Evolutionary conservation across 495 filamentous ascomycete genomes (phyloP), one percentile per base, ranked within the genome.

Genomic region (Penicillium verhagenii): DNA sequence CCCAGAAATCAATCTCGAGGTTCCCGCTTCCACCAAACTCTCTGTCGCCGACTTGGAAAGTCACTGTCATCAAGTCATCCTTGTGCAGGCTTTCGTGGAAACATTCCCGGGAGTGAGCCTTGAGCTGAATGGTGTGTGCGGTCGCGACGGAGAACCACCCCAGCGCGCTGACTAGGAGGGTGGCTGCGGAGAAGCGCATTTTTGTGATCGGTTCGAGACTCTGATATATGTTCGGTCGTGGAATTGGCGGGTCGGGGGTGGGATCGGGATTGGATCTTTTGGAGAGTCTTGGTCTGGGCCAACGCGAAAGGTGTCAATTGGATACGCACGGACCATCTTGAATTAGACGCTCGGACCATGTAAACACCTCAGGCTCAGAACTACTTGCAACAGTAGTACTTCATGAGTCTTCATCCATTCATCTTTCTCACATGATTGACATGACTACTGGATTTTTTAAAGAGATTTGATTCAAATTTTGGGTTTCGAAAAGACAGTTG

Each of bases 31-130:
- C 86, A 25, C 93, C 94, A 71, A 97, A 97, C 64, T 98, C 94
- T 52, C 95, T 75, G 69, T 98, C 94, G 60, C 95, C 94, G 54
- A 97, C 92, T 78, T 97, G 94, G 79, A 96, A 98, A 14, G 92
- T 94, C 26, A 98, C 93, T 9, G 92, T 97, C 94, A 98, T 98
- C 72, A 87, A 86, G 76, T 98, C 94, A 72, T 96, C 94, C 61
- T 80, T 83, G 76, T 96, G 92, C 38, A 98, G 85, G 45, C 76
- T 70, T 77, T 98, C 94, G 81, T 96, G 91, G 82, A 97, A 98
- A 79, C 94, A 98, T 78, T 98, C 94, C 68, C 91, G 82, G 56
- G 88, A 85, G 72, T 97, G 92, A 52, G 94, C 85, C 50, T 85
- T 84, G 54, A 98, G 85, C 67, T 95, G 89, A 80, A 98, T 96